Percentiles rank a stretch among this genome's conserved stretches.
phyloP scores from a whole-genome alignment of 2,329 filamentous ascomycete species.

The Diaporthe caulivora region DNA sequence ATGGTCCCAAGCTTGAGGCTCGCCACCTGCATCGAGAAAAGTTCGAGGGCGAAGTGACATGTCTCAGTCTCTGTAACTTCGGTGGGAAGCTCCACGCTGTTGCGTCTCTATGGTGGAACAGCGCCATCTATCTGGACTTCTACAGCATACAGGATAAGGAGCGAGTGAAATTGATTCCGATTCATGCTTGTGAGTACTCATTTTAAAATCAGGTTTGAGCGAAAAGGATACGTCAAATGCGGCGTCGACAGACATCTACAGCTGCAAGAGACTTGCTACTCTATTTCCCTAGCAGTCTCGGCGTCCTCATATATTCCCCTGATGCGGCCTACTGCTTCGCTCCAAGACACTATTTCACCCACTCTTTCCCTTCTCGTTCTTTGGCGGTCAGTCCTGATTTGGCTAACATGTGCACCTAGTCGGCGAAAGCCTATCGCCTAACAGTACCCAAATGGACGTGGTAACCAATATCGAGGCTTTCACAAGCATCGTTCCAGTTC shows the following conservation, averaged over 20 bases:
- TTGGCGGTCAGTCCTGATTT: background rate
- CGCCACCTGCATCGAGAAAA: background rate
- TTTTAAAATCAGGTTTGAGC: background rate
- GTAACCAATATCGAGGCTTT: slow-evolving; percentile 46
- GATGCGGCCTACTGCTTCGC: too few relatives aligned
- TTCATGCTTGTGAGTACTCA: slow-evolving; percentile 35
- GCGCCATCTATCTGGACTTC: slow-evolving; percentile 33
- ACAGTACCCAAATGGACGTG: slow-evolving; percentile 1
- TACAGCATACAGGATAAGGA: slow-evolving; percentile 21
- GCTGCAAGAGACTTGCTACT: too few relatives aligned
- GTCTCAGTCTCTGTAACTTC: slow-evolving; percentile 53
- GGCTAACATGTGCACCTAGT: slow-evolving; percentile 7
- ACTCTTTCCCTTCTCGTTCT: too few relatives aligned
- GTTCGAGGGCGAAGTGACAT: slow-evolving; percentile 62
- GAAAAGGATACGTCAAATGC: background rate
- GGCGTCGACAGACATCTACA: background rate
- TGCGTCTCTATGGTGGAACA: slow-evolving; percentile 34
- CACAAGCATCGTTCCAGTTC: slow-evolving; percentile 58
- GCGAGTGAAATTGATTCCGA: slow-evolving; percentile 5
- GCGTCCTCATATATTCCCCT: background rate
- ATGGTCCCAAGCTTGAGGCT: slow-evolving; percentile 49
- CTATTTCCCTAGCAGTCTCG: background rate
- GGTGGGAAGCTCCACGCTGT: slow-evolving; percentile 38
- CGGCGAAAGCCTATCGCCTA: background rate
- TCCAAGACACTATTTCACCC: background rate